phyloP scores from a whole-genome alignment of 192 early-diverging fungal genomes.

The Spinellus fusiger region DNA sequence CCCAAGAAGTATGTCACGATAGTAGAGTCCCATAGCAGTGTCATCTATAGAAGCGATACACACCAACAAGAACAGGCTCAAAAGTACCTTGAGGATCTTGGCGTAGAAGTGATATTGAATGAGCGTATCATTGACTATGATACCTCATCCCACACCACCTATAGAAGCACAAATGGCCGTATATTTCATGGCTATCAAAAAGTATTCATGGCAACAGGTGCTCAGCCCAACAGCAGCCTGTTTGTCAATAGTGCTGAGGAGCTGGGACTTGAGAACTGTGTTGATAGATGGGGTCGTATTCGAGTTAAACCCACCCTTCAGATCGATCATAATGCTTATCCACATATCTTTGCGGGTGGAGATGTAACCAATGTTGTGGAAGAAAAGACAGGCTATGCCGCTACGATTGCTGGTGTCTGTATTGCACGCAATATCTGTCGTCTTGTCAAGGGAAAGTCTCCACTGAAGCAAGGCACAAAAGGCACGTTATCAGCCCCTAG shows the following conservation, averaged over 20 bases:
- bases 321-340: conserved; percentile 24
- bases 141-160: not conserved
- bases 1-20: conserved; percentile 24
- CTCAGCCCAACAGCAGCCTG: conserved; percentile 19
- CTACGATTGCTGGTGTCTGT: conserved; percentile 32
- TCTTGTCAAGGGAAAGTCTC: conserved; percentile 28
- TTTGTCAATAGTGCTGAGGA: conserved; percentile 5
- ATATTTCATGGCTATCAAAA: conserved; percentile 29
- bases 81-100: conserved; percentile 19
- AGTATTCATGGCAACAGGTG: conserved; percentile 28
- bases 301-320: conserved; percentile 36
- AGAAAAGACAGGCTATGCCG: conserved; percentile 39
- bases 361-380: conserved; percentile 40
- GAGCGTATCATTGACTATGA: conserved; percentile 29
- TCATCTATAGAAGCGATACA: conserved; percentile 17
- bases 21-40: conserved; percentile 16
- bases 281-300: conserved; percentile 29
- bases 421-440: conserved; percentile 37
- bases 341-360: conserved; percentile 38
- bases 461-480: conserved; percentile 27
- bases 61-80: conserved; percentile 14
- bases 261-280: conserved; percentile 9
- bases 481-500: conserved; percentile 28
- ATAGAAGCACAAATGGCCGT: conserved; percentile 21
- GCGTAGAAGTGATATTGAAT: conserved; percentile 20